Base-by-base conservation (phyloP, 2,329 filamentous ascomycete species). In the Exophiala alcalophila region DNA sequence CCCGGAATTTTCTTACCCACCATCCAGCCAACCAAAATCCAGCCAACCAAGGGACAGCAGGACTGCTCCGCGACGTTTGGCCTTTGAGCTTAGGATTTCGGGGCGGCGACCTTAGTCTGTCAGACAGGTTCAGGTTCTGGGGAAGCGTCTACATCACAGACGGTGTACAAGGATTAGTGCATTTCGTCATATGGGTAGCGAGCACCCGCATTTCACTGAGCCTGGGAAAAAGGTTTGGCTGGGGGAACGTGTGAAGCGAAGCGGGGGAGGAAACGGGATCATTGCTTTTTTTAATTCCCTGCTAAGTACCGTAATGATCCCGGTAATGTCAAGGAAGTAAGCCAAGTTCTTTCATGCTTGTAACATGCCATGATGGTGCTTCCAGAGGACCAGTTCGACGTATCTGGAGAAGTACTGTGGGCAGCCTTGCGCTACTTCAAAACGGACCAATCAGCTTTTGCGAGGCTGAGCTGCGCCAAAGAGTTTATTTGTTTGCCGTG, bases 201-300 rank as follows among this genome's bases (percentile, higher is more conserved):
- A 41, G 39, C 10, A 41, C 47, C 2, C 30, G 23, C 11, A 27
- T 45, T 5, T 34, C 40, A 2, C 25, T 53, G 24, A 18, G 34
- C 7, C 18, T 50, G 16, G 47, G 50, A 2, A 26, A 33, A 9
- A 27, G 21, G 9, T 48, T 38, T 30, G 50, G 50, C 7, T 53
- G 50, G 50, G 50, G 50, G 6, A 44, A 51, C 11, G 28, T 53
- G 4, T 53, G 32, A 50, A 16, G 14, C 11, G 12, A 33, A 18
- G 4, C 14, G 16, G 27, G 19, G 15, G n/a, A n/a, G 21, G 10
- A 14, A 19, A 12, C 20, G 11, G 16, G 32, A 9, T 9, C 11
- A 24, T n/a, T 15, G 14, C 26, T 15, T 37, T 38, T 15, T 21
- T 26, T 3, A 11, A 21, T 3, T 18, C n/a, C n/a, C n/a, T n/a